Evolutionary conservation across 2,329 filamentous ascomycete species (phyloP).

Genomic region (Ascocoryne sarcoides): DNA sequence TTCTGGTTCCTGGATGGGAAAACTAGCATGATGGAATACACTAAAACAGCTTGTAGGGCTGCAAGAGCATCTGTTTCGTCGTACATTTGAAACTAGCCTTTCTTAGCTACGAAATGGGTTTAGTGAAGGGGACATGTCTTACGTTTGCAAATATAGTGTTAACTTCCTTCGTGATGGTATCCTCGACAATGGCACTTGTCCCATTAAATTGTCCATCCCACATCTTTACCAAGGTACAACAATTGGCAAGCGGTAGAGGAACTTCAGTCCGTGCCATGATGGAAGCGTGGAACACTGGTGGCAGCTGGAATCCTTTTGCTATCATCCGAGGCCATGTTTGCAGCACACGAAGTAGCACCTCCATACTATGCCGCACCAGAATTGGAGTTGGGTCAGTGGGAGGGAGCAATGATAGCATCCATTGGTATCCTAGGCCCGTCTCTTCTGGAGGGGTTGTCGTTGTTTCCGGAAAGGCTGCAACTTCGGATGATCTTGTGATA

Average conservation of each 20-base stretch:
- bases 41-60: conserved; percentile 30
- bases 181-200: conserved; percentile 26
- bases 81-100: conserved; percentile 26
- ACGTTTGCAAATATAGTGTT: conserved; percentile 28
- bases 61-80: conserved; percentile 29
- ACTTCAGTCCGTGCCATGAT: conserved; percentile 11
- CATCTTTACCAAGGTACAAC: conserved; percentile 31
- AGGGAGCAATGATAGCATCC: conserved; percentile 3
- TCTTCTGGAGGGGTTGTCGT: neutral
- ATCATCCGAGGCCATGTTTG: conserved; percentile 33
- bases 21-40: conserved; percentile 32
- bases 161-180: conserved; percentile 28
- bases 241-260: conserved; percentile 29
- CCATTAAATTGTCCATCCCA: conserved; percentile 29
- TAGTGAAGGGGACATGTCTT: conserved; percentile 5
- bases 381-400: conserved; percentile 5
- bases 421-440: conserved; percentile 2
- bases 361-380: conserved; percentile 24
- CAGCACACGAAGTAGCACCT: conserved; percentile 29
- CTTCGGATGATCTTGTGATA: neutral
- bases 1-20: conserved; percentile 27
- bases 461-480: neutral
- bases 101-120: neutral
- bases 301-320: conserved; percentile 30
- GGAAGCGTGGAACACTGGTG: conserved; percentile 30